Evolutionary conservation across 306 rosid genomes (phyloP).

Genomic region (Vachellia collinsii): DNA sequence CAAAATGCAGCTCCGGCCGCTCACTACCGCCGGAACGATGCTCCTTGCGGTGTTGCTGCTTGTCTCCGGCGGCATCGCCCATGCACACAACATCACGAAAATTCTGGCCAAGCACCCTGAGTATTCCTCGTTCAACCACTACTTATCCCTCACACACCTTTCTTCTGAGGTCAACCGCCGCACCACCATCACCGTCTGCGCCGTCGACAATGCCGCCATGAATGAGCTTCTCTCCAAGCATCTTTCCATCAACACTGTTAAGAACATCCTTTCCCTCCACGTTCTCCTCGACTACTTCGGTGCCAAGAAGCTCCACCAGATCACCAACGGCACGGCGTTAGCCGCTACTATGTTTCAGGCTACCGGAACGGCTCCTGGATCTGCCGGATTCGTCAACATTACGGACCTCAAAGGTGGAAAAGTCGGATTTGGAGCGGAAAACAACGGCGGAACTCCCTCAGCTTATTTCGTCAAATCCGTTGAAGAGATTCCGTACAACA

Average conservation of each 20-base stretch:
- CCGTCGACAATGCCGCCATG: constrained; percentile 88
- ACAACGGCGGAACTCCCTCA: constrained; percentile 56
- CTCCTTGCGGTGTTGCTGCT: constrained; percentile 37
- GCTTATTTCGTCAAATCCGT: constrained; percentile 70
- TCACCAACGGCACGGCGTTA: constrained; percentile 86
- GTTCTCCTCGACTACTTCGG: constrained; percentile 87
- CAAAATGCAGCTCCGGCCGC: constrained; percentile 50
- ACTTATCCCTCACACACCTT: constrained; percentile 71
- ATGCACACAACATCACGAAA: constrained; percentile 68
- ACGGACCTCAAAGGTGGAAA: constrained; percentile 83
- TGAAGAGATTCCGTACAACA: constrained; percentile 69
- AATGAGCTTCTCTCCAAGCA: constrained; percentile 53
- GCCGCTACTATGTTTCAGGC: constrained; percentile 92
- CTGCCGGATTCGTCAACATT: constrained; percentile 84
- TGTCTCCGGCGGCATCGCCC: background rate
- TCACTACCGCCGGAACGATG: background rate
- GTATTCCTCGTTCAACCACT: constrained; percentile 80
- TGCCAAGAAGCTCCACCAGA: constrained; percentile 96
- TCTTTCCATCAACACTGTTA: constrained; percentile 59
- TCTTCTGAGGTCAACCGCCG: constrained; percentile 66
- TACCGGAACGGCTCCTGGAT: constrained; percentile 76
- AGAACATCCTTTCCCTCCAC: constrained; percentile 90
- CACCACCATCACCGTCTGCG: constrained; percentile 80
- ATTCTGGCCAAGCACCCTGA: constrained; percentile 68
- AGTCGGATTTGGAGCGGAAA: constrained; percentile 72